Percentiles rank a stretch among this genome's conserved stretches.
These are phyloP conservation scores for Tetradesmus obliquus DNA, from an alignment of 139 green algal species.

Conservation along the genomic window DNA sequence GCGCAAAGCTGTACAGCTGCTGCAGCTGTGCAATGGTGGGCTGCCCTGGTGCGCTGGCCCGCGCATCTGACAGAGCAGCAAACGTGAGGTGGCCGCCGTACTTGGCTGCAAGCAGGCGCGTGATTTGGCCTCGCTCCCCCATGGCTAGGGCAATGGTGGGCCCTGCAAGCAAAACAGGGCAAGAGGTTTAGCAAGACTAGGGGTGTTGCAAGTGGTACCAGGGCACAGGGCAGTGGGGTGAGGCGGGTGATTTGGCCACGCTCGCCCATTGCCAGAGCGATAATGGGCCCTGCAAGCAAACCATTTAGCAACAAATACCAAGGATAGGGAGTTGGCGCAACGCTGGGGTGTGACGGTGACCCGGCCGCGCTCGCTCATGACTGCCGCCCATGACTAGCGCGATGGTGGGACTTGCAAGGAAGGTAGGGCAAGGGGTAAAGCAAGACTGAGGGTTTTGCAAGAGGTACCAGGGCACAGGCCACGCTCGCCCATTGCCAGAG, in stretches of 20 bases:
- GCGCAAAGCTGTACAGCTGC: conserved; percentile 59
- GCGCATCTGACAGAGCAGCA: conserved; percentile 77
- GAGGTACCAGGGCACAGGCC: neutral
- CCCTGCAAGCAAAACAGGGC: conserved; percentile 49
- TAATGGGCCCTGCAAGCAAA: conserved; percentile 74
- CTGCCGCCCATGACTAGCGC: conserved; percentile 89
- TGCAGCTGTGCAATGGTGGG: conserved; percentile 64
- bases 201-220: neutral
- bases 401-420: conserved; percentile 81
- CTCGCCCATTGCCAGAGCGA: conserved; percentile 96
- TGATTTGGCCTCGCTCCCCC: conserved; percentile 89
- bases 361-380: conserved; percentile 73
- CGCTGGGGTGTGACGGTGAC: conserved; percentile 53
- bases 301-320: too few species aligned
- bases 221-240: neutral
- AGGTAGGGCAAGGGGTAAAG: neutral
- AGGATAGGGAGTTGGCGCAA: too few species aligned
- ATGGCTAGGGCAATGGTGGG: conserved; percentile 94
- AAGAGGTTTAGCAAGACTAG: conserved; percentile 9
- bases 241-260: conserved; percentile 86
- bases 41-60: conserved; percentile 82
- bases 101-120: conserved; percentile 93
- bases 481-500: too few species aligned
- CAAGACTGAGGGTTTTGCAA: neutral
- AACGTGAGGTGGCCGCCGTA: conserved; percentile 97